Base-by-base conservation (phyloP, 352 stramenopile genomes). In the Pythium sukuiense region DNA sequence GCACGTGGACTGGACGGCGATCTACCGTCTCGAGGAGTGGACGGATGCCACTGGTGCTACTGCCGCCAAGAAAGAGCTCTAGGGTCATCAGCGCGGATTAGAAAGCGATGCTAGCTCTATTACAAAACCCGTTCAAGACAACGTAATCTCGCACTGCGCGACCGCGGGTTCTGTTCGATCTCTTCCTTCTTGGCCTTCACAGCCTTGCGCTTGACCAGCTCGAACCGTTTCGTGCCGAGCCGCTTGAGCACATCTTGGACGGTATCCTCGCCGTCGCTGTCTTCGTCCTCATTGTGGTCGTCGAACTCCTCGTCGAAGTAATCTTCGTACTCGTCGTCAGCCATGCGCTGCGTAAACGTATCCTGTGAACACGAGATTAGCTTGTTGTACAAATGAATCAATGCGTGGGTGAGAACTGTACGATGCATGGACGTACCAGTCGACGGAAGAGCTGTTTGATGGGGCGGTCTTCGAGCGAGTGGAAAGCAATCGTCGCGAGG, bases 401-500 rank as follows among this genome's bases (percentile, higher is more conserved):
- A n/a, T n/a, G n/a, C n/a, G n/a, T n/a, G n/a, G n/a, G n/a, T n/a
- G n/a, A n/a, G n/a, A n/a, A n/a, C n/a, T n/a, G n/a, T n/a, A n/a
- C n/a, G n/a, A n/a, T n/a, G n/a, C n/a, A n/a, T n/a, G n/a, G n/a
- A 53, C 72, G 18, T 73, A 92, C 81, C 55, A 91, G 63, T 32
- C 79, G 65, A 8, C 86, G 79, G 59, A 94, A 92, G 24, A 92
- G 77, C 9, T 76, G 65, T 72, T 94, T 94, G 63, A 94, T 94
- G 29, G 84, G 83, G 16, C 86, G 83, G 59, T 94, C 86, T 54
- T 94, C 86, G 16, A 94, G 73, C 6, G 86, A 94, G 74, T 94
- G 86, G 62, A 94, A 94, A 52, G 86, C 86, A 59, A 94, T 94
- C 8, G 85, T 89, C 20, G 78, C 82, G n/a, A 94, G 74, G 52